Evolutionary conservation across 345 rosid species (phyloP).

Genomic region (Aegle marmelos): DNA sequence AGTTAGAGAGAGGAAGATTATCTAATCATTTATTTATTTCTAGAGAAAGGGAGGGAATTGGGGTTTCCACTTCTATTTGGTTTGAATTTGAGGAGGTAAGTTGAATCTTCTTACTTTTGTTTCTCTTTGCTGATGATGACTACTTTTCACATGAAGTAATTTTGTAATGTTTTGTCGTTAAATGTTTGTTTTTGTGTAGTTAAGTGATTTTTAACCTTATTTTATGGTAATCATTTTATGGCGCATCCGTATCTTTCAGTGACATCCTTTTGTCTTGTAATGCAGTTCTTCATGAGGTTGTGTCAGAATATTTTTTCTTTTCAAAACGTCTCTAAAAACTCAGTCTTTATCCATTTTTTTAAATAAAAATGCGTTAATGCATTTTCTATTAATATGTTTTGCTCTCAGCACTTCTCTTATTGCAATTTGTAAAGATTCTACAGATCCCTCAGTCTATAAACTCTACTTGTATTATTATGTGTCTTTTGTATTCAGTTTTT

Average conservation of each 20-base stretch:
- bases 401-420: constrained; percentile 44
- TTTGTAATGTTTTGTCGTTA: constrained; percentile 14
- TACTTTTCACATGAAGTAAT: constrained; percentile 2
- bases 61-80: not conserved
- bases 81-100: constrained; percentile 36
- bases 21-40: not conserved
- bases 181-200: constrained; percentile 20
- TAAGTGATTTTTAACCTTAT: constrained; percentile 7
- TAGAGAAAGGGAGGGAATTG: constrained; percentile 14
- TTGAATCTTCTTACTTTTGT: not conserved
- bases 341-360: constrained; percentile 23
- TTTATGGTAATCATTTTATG: constrained; percentile 16
- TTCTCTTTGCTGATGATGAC: constrained; percentile 8
- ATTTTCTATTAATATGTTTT: constrained; percentile 13
- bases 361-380: constrained; percentile 9
- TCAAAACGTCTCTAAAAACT: constrained; percentile 18
- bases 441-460: constrained; percentile 19
- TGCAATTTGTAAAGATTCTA: constrained; percentile 61
- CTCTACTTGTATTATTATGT: not conserved
- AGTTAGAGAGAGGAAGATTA: constrained; percentile 10
- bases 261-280: constrained; percentile 79
- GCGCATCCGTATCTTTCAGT: constrained; percentile 41
- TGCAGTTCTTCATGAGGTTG: constrained; percentile 79
- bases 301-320: constrained; percentile 60
- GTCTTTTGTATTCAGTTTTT: constrained; percentile 24